A percentile compares a stretch with the other conserved stretches of the same genome.
Evolutionary conservation across 1,284 basidiomycete species (phyloP).

Genomic region (Malassezia japonica): DNA sequence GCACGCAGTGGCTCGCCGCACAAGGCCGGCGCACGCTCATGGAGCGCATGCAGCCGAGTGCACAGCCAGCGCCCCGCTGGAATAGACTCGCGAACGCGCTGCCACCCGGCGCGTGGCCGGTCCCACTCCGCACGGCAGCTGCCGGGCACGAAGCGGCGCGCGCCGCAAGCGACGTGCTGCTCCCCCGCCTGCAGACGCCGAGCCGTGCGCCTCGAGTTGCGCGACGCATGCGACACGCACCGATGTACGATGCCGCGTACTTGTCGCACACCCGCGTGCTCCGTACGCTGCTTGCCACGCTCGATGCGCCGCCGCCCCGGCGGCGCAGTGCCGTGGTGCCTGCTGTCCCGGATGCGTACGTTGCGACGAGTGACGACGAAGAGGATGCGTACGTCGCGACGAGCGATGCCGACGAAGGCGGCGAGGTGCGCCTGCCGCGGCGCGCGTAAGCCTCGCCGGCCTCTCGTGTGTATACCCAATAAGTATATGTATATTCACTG

Average conservation of each 20-base stretch:
- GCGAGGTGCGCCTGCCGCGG: too few species aligned
- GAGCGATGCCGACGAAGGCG: neutral
- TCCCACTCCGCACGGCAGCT: neutral
- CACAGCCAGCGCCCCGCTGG: neutral
- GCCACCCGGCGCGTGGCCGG: neutral
- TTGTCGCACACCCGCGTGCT: neutral
- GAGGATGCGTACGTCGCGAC: neutral
- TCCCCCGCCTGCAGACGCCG: neutral
- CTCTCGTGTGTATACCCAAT: too few species aligned
- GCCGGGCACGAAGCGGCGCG: neutral
- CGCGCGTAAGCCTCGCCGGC: too few species aligned
- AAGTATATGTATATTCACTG: neutral
- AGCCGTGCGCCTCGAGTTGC: too few species aligned
- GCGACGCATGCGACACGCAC: neutral
- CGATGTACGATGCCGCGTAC: constrained; percentile 2
- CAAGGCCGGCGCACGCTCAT: neutral
- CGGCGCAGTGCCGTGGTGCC: too few species aligned
- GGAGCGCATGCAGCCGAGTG: neutral
- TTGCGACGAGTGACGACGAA: constrained; percentile 1
- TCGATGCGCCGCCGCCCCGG: neutral
- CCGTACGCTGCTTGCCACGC: neutral
- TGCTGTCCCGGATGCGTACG: neutral
- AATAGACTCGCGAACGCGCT: neutral
- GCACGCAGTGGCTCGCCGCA: neutral
- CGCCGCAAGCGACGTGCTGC: neutral